phyloP scores from a whole-genome alignment of 2,329 filamentous ascomycete genomes.

The Verticillium tricorpus region DNA sequence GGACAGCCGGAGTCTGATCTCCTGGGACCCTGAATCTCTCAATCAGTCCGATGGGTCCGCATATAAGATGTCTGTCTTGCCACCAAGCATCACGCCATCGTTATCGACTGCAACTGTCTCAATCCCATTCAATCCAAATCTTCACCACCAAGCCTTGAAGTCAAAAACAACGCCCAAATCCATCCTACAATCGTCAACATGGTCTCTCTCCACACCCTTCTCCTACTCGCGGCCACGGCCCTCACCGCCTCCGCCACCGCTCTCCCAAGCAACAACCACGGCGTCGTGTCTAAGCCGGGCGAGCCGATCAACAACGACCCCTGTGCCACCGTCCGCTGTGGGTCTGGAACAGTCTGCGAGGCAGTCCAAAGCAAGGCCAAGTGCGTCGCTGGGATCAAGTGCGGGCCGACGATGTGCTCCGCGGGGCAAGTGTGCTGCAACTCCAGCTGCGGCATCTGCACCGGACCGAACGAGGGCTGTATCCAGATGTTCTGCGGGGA shows the following conservation, averaged over 20 bases:
- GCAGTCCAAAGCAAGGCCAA: neutral
- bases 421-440: constrained; percentile 16
- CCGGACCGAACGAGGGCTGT: constrained; percentile 10
- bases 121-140: no score
- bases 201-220: neutral
- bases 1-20: no score
- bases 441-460: constrained; percentile 17
- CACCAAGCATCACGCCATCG: no score
- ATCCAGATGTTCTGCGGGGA: constrained; percentile 12
- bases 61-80: no score
- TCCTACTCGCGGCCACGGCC: constrained; percentile 1
- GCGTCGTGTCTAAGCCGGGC: neutral
- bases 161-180: neutral
- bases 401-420: constrained; percentile 13
- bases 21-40: no score
- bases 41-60: no score
- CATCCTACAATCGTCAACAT: neutral
- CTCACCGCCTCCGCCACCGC: neutral
- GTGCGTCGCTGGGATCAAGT: constrained; percentile 3
- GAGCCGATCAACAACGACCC: neutral
- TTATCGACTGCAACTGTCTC: no score
- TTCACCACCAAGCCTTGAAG: neutral
- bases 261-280: neutral
- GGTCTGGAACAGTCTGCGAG: neutral
- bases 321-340: constrained; percentile 1